Base-by-base conservation (phyloP, 2,329 filamentous ascomycete genomes). In the Aspergillus fischeri region DNA sequence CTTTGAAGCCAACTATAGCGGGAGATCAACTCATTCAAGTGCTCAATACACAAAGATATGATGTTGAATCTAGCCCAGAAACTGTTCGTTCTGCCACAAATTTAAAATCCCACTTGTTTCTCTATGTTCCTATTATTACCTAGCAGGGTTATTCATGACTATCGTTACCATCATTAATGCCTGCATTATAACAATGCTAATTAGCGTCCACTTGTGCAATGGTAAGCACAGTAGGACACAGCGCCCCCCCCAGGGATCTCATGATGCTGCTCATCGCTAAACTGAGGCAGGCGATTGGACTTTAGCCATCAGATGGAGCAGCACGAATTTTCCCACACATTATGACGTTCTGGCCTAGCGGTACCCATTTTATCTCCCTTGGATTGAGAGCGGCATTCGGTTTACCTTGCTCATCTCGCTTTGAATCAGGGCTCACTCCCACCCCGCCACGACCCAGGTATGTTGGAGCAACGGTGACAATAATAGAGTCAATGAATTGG, bases 391-490 rank as follows among this genome's bases (percentile, higher is more conserved):
- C 86, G 6, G 88, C 80, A 50, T 83, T 73, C 4, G 82, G 80
- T 49, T 77, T 75, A 3, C 82, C 84, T 20, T 79, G 70, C 2
- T 75, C 72, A 55, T 81, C 80, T 2, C 72, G 66, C 44, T 80
- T 81, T 35, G 84, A 80, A 21, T 84, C 79, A 1, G 92, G 93
- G 49, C 85, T 87, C 2, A 96, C 90, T 10, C 86, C 81, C 9
- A 97, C 90, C 7, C 91, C 91, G 2, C 90, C 91, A 58, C 83
- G 81, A 1, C 93, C 93, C n/a, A 97, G 80, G 84, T 91, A 97
- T 0, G 86, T 91, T 8, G 93, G 93, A 3, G 93, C 92, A 67
- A 97, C 86, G 0, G 93, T 97, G 57, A 97, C 81, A 65, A 97
- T 89, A 51, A 96, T 86, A 2, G 88, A 88, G 68, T 91, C 83